These are phyloP conservation scores for Dalbergia cultrata DNA, from an alignment of 306 rosid species.

Conservation along the genomic window DNA sequence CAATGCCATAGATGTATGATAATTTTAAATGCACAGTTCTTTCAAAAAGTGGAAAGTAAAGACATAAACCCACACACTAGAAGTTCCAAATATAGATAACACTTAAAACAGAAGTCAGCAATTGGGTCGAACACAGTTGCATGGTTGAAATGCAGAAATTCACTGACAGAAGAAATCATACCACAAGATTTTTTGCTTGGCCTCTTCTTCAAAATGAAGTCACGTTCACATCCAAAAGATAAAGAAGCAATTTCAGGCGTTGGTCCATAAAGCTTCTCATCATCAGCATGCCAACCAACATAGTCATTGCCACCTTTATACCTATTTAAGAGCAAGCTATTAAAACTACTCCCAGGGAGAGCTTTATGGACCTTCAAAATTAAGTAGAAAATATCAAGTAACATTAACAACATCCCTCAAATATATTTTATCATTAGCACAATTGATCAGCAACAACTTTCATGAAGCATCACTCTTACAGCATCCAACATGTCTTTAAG, in stretches of 20 bases:
- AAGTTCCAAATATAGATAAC: not conserved
- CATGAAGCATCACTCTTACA: slow-evolving; percentile 52
- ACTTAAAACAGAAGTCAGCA: too few species aligned
- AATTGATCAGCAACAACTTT: slow-evolving; percentile 26
- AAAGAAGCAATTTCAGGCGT: slow-evolving; percentile 90
- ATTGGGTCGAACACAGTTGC: not conserved
- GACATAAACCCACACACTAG: not conserved
- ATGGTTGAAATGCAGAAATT: slow-evolving; percentile 1
- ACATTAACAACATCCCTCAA: slow-evolving; percentile 27
- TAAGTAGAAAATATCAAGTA: slow-evolving; percentile 25
- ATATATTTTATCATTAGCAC: slow-evolving; percentile 19
- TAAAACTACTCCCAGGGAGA: slow-evolving; percentile 89
- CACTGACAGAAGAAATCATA: slow-evolving; percentile 44
- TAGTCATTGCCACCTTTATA: slow-evolving; percentile 84
- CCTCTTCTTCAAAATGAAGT: slow-evolving; percentile 81
- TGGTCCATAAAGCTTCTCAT: slow-evolving; percentile 87
- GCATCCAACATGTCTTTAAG: slow-evolving; percentile 80
- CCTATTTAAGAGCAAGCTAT: slow-evolving; percentile 90
- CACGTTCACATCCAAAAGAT: slow-evolving; percentile 90
- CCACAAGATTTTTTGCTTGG: slow-evolving; percentile 61
- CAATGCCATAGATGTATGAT: not conserved
- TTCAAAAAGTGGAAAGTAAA: not conserved
- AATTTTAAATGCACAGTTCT: not conserved
- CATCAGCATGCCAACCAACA: slow-evolving; percentile 98
- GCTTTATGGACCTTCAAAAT: slow-evolving; percentile 79